Evolutionary conservation across 495 filamentous ascomycete genomes (phyloP), one percentile per base, ranked within the genome.

Genomic region (Darksidea phi): DNA sequence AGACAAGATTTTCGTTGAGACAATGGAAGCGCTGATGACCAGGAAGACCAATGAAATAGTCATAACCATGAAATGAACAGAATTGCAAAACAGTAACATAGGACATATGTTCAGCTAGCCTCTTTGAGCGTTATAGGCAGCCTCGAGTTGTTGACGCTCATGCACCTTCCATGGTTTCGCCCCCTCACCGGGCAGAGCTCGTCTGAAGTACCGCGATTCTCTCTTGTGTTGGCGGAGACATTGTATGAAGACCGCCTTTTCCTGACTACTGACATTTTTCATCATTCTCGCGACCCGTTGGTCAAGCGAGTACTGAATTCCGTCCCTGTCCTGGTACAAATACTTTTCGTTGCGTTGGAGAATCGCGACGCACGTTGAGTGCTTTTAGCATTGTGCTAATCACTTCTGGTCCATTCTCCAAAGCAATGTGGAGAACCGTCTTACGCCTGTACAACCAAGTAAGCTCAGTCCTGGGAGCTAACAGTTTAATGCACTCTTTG

Each of bases 231-330:
- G 17, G 23, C 15, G 18, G 8, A 50, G 48, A 28, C 48, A 50
- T 23, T 6, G 17, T 23, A 50, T 23, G 10, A 50, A 10, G 11
- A 11, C 24, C 8, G 8, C 24, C 17, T 50, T 21, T 17, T 50
- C 48, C 17, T 28, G 12, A 5, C 10, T 23, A 10, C 48, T 21
- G 13, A 50, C 8, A 23, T 50, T 23, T 4, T 13, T 23, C 48
- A 50, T 50, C 24, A 23, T 23, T 17, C 23, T 23, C 48, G 28
- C 10, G 5, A 50, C 48, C 8, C 28, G 28, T 28, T 50, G 18
- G 28, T 50, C 48, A 10, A 23, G 48, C 48, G 48, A 50, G 23
- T 50, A 50, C 48, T 50, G 6, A 12, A 50, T 28, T 17, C 48
- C 48, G 48, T 28, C 24, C 23, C 23, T 50, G 23, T 28, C 23